These are phyloP conservation scores for Xylaria hypoxylon DNA, from an alignment of 2,329 filamentous ascomycete genomes.

Conservation along the genomic window DNA sequence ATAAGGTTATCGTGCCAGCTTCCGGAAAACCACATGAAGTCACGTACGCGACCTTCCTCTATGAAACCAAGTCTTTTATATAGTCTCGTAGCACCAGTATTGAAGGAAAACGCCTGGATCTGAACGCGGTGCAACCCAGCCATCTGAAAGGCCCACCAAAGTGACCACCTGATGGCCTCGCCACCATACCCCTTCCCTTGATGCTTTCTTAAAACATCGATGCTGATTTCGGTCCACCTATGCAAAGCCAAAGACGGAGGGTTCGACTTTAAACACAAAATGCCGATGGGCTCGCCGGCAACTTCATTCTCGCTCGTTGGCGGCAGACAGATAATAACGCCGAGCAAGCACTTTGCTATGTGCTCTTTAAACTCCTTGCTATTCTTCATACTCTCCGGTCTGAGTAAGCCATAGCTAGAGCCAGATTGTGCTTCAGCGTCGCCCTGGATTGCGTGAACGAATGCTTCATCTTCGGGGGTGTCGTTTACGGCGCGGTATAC, in stretches of 20 bases:
- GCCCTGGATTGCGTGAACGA: slow-evolving; percentile 48
- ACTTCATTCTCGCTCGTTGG: slow-evolving; percentile 24
- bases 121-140: slow-evolving; percentile 53
- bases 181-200: slow-evolving; percentile 53
- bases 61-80: slow-evolving; percentile 53
- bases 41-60: slow-evolving; percentile 51
- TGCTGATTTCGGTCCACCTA: slow-evolving; percentile 54
- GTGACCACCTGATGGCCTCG: slow-evolving; percentile 55
- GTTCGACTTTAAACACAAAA: slow-evolving; percentile 47
- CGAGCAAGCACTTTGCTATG: slow-evolving; percentile 49
- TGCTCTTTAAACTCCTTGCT: slow-evolving; percentile 48
- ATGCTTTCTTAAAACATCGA: slow-evolving; percentile 48
- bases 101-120: slow-evolving; percentile 51
- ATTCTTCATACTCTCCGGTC: slow-evolving; percentile 48
- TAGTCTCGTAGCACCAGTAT: slow-evolving; percentile 49
- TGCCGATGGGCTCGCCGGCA: slow-evolving; percentile 49
- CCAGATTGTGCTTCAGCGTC: slow-evolving; percentile 49
- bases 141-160: slow-evolving; percentile 52
- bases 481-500: slow-evolving; percentile 54
- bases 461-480: slow-evolving; percentile 49
- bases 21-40: slow-evolving; percentile 52
- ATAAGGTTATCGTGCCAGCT: slow-evolving; percentile 52
- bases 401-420: slow-evolving; percentile 46
- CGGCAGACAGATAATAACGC: slow-evolving; percentile 54
- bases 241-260: slow-evolving; percentile 53